phyloP scores from a whole-genome alignment of 805 yeast genomes.

The Candida nemodendra region DNA sequence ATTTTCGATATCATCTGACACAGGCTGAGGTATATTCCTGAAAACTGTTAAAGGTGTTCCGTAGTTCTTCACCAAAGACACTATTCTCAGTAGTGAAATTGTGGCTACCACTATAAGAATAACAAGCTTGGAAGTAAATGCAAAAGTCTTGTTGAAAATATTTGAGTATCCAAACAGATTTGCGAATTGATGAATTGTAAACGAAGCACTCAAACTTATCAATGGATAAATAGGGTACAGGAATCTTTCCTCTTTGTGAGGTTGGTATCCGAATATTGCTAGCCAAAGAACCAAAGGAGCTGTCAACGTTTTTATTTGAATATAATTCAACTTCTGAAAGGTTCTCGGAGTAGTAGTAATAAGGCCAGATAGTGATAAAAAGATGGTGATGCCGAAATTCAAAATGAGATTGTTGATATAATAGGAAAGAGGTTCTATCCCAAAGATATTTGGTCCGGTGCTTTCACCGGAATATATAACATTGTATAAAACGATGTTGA shows the following conservation, averaged over 20 bases:
- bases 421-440: constrained; percentile 75
- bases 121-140: constrained; percentile 5
- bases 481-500: constrained; percentile 80
- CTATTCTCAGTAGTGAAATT: constrained; percentile 49
- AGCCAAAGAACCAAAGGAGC: constrained; percentile 67
- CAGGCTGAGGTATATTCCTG: constrained; percentile 36
- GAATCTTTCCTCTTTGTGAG: constrained; percentile 93
- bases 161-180: constrained; percentile 14
- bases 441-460: constrained; percentile 89
- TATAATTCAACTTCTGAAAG: constrained; percentile 9
- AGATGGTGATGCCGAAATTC: constrained; percentile 63
- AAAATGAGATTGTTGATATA: constrained; percentile 66
- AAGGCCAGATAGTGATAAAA: constrained; percentile 42
- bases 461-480: constrained; percentile 65
- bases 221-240: constrained; percentile 81
- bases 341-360: constrained; percentile 31
- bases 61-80: constrained; percentile 64
- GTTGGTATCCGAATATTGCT: constrained; percentile 64
- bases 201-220: constrained; percentile 60
- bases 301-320: constrained; percentile 27
- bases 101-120: constrained; percentile 20
- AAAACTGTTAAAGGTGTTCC: constrained; percentile 69
- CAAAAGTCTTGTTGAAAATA: constrained; percentile 12
- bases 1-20: constrained; percentile 33
- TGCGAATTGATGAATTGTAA: constrained; percentile 33